Evolutionary conservation across 768 basidiomycete genomes (phyloP).

Genomic region (Asterophora parasitica): DNA sequence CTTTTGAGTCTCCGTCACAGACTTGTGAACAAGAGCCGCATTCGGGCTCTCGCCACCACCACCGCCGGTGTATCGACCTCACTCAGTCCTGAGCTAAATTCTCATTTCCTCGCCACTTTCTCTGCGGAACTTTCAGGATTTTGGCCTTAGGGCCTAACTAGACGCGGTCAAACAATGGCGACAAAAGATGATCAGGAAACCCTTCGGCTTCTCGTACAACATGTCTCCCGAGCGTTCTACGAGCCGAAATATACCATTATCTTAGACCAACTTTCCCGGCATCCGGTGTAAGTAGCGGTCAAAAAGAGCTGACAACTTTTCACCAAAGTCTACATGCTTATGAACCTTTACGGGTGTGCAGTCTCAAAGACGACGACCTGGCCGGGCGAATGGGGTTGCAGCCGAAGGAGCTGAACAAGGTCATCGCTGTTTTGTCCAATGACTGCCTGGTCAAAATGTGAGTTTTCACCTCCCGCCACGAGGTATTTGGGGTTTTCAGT

Average conservation of each 20-base stretch:
- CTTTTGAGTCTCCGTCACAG: too few relatives aligned
- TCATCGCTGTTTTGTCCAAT: conserved; percentile 76
- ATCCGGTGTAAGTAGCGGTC: conserved; percentile 83
- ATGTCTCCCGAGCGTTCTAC: conserved; percentile 92
- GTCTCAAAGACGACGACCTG: conserved; percentile 91
- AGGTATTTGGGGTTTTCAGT: not conserved
- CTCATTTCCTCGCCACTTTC: not conserved
- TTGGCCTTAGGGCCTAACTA: conserved; percentile 14
- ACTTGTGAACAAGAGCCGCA: too few relatives aligned
- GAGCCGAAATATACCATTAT: conserved; percentile 89
- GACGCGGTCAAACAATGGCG: conserved; percentile 10
- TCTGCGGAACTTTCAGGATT: conserved; percentile 8
- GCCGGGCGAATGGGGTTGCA: conserved; percentile 88
- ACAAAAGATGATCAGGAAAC: conserved; percentile 71
- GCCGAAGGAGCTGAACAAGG: conserved; percentile 85
- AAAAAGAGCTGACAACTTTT: conserved; percentile 15
- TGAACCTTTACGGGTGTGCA: conserved; percentile 31
- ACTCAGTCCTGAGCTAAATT: conserved; percentile 1
- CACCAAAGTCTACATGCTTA: conserved; percentile 17
- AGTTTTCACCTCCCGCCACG: conserved; percentile 24
- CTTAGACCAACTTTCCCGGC: conserved; percentile 88
- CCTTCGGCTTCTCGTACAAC: conserved; percentile 84
- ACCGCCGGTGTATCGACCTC: not conserved
- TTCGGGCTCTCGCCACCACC: conserved; percentile 1
- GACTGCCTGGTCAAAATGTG: conserved; percentile 78